Percentiles rank a stretch among this genome's conserved stretches.
phyloP scores from a whole-genome alignment of 2,329 filamentous ascomycete genomes.

The Calonectria henricotiae region DNA sequence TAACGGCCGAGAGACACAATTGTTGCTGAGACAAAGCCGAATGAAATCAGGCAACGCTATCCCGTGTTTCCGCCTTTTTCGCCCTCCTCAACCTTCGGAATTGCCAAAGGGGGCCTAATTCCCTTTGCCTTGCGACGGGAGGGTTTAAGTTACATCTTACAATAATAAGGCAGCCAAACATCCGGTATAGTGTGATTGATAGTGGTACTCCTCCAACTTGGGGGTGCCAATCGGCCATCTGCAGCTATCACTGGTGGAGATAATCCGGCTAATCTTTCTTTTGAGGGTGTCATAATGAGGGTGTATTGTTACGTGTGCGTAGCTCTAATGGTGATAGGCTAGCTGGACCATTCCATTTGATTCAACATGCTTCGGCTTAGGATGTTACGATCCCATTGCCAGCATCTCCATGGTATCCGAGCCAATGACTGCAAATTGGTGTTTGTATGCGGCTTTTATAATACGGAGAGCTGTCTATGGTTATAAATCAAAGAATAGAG shows the following conservation, averaged over 20 bases:
- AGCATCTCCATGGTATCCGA: not conserved
- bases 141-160: not conserved
- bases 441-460: constrained; percentile 1
- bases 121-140: not conserved
- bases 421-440: not conserved
- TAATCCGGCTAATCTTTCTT: not conserved
- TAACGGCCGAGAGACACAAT: too few relatives aligned
- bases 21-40: not conserved
- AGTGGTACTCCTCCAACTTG: not conserved
- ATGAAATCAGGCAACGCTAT: not conserved
- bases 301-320: not conserved
- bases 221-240: not conserved
- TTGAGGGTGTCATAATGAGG: not conserved
- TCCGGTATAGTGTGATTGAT: not conserved
- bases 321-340: constrained; percentile 9
- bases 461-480: not conserved
- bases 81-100: not conserved
- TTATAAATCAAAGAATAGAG: fast-evolving
- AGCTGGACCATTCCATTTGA: not conserved
- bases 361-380: not conserved
- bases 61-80: not conserved
- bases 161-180: not conserved
- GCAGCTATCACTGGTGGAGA: not conserved
- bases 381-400: not conserved
- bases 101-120: not conserved